phyloP scores from a whole-genome alignment of 305 asterid genomes.

The Solanum hybrid region DNA sequence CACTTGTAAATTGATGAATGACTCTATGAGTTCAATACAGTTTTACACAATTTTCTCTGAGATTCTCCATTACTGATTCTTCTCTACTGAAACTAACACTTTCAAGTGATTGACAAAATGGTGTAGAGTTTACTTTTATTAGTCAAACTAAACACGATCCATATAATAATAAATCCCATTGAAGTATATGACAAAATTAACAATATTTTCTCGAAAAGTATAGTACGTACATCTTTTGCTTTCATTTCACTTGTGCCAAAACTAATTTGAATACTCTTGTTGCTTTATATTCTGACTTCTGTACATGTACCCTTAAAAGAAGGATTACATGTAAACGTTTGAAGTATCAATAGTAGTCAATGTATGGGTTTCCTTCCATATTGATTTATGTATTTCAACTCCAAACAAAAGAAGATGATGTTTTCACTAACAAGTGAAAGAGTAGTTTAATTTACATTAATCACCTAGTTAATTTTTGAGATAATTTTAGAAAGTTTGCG shows the following conservation, averaged over 20 bases:
- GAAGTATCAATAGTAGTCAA: not conserved
- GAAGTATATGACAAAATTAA: not conserved
- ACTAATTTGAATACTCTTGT: not conserved
- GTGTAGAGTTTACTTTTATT: not conserved
- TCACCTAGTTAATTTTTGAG: too few species aligned
- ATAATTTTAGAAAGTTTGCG: too few species aligned
- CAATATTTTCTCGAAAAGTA: not conserved
- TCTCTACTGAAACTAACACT: too few species aligned
- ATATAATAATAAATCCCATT: not conserved
- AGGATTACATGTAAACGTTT: not conserved
- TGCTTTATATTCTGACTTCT: too few species aligned
- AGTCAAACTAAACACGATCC: not conserved
- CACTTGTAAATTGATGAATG: too few species aligned
- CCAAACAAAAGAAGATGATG: not conserved
- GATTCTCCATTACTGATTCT: too few species aligned
- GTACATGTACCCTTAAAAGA: not conserved
- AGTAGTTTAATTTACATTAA: not conserved
- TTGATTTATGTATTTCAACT: not conserved
- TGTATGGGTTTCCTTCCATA: not conserved
- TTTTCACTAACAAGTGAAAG: not conserved
- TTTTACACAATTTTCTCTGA: too few species aligned
- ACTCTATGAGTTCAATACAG: too few species aligned
- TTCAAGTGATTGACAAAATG: not conserved
- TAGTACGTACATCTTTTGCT: not conserved
- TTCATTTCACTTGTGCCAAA: not conserved